Percentiles rank a stretch among this genome's conserved stretches.
Evolutionary conservation across 768 basidiomycete genomes (phyloP).

Genomic region (Leccinellum luteum): DNA sequence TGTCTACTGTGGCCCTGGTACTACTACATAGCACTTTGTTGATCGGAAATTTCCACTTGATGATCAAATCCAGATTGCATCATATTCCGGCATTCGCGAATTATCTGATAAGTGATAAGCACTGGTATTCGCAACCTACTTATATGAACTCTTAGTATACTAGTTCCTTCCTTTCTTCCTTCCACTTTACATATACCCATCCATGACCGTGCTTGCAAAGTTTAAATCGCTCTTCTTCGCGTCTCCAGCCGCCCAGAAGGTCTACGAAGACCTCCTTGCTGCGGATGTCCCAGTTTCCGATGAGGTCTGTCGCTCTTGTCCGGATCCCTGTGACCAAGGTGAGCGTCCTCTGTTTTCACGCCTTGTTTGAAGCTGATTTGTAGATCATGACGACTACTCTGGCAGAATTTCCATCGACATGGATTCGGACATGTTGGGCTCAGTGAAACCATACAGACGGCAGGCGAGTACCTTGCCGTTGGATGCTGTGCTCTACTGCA

Average conservation of each 20-base stretch:
- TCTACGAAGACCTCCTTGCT: constrained; percentile 51
- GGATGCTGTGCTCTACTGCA: neutral
- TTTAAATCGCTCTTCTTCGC: constrained; percentile 20
- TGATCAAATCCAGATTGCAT: neutral
- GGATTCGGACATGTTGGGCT: constrained; percentile 80
- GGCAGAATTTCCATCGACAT: constrained; percentile 73
- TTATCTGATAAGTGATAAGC: constrained; percentile 10
- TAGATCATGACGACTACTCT: constrained; percentile 76
- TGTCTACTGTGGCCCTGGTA: too few species aligned
- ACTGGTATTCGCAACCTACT: neutral
- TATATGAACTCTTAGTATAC: neutral
- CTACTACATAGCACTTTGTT: too few species aligned
- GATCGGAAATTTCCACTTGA: too few species aligned
- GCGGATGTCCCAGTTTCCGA: constrained; percentile 62
- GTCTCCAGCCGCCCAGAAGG: constrained; percentile 34
- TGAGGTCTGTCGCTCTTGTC: constrained; percentile 70
- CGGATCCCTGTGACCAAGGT: constrained; percentile 77
- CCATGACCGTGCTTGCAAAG: constrained; percentile 27
- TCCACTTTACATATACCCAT: neutral
- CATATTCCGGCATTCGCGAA: neutral
- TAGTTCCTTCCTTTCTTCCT: too few species aligned
- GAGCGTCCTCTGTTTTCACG: constrained; percentile 25
- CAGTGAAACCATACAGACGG: constrained; percentile 78
- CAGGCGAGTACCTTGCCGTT: constrained; percentile 48
- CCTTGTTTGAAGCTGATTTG: constrained; percentile 17